Percentiles rank a stretch among this genome's conserved stretches.
phyloP scores from a whole-genome alignment of 2,329 filamentous ascomycete genomes.

The Aureobasidium subglaciale region DNA sequence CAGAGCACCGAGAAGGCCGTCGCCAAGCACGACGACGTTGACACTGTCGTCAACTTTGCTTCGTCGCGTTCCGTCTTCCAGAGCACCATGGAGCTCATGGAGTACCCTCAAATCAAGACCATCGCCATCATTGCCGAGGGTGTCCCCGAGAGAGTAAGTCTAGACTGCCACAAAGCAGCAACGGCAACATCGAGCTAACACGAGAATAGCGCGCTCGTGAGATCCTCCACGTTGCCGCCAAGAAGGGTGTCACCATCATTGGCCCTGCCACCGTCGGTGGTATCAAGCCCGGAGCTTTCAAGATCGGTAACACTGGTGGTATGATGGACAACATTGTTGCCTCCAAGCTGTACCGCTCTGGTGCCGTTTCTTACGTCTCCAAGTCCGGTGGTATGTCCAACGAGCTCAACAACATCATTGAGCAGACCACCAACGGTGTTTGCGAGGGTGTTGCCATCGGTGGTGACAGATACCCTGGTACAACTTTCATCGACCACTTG shows the following conservation, averaged over 20 bases:
- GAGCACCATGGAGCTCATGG: conserved; percentile 98
- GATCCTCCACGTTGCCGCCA: conserved; percentile 90
- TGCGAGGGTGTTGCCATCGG: conserved; percentile 99
- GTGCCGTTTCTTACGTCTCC: conserved; percentile 97
- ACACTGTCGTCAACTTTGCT: conserved; percentile 98
- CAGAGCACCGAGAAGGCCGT: conserved; percentile 89
- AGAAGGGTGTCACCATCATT: conserved; percentile 99
- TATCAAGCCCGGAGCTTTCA: conserved; percentile 98
- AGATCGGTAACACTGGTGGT: conserved; percentile 99
- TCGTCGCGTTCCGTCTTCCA: conserved; percentile 97
- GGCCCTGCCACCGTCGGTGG: conserved; percentile 97
- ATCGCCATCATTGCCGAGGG: conserved; percentile 99
- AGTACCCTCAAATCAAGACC: conserved; percentile 92
- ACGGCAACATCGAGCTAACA: background rate
- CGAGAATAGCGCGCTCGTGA: conserved; percentile 78
- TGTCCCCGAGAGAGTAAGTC: conserved; percentile 88
- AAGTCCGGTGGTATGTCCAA: conserved; percentile 99
- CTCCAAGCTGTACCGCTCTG: conserved; percentile 99
- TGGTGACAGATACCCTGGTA: conserved; percentile 97
- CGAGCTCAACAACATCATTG: conserved; percentile 99
- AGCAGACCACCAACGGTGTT: conserved; percentile 93
- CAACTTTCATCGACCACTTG: conserved; percentile 98
- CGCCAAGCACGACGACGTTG: conserved; percentile 92
- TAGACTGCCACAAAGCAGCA: background rate
- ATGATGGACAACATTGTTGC: conserved; percentile 99